Percentiles rank a stretch among this genome's conserved stretches.
phyloP scores from a whole-genome alignment of 768 basidiomycete species.

The Amanita inopinata region DNA sequence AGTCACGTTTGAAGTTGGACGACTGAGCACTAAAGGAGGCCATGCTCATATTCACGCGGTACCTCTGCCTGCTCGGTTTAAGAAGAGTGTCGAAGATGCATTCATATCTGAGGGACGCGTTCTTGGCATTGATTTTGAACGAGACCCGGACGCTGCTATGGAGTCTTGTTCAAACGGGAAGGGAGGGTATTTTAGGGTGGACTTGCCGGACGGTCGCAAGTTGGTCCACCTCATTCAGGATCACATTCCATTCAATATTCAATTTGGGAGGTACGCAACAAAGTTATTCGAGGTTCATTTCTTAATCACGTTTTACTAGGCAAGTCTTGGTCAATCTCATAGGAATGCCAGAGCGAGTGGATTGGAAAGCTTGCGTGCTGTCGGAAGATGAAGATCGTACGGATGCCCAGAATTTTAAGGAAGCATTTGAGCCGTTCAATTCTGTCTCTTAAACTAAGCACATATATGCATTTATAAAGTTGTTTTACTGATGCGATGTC shows the following conservation, averaged over 20 bases:
- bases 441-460: constrained; percentile 22
- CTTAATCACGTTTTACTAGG: constrained; percentile 30
- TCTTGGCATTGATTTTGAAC: constrained; percentile 65
- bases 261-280: constrained; percentile 79
- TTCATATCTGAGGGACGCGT: constrained; percentile 65
- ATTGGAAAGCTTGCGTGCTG: constrained; percentile 87
- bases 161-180: constrained; percentile 39
- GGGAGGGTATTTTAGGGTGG: constrained; percentile 84
- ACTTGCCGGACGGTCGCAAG: constrained; percentile 77
- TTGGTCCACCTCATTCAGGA: constrained; percentile 82
- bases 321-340: constrained; percentile 75
- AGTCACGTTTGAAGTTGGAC: constrained; percentile 83
- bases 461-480: neutral
- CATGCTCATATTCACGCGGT: constrained; percentile 91
- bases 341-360: constrained; percentile 65
- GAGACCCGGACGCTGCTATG: constrained; percentile 56
- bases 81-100: constrained; percentile 54
- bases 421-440: constrained; percentile 70
- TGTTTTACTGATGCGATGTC: neutral
- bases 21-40: constrained; percentile 76
- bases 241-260: constrained; percentile 72
- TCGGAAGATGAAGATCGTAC: constrained; percentile 78
- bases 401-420: constrained; percentile 79
- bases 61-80: constrained; percentile 59
- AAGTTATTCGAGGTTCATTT: neutral